Percentiles rank a stretch among this genome's conserved stretches.
phyloP scores from a whole-genome alignment of 1,284 basidiomycete genomes.

The Tetrapyrgos nigripes region DNA sequence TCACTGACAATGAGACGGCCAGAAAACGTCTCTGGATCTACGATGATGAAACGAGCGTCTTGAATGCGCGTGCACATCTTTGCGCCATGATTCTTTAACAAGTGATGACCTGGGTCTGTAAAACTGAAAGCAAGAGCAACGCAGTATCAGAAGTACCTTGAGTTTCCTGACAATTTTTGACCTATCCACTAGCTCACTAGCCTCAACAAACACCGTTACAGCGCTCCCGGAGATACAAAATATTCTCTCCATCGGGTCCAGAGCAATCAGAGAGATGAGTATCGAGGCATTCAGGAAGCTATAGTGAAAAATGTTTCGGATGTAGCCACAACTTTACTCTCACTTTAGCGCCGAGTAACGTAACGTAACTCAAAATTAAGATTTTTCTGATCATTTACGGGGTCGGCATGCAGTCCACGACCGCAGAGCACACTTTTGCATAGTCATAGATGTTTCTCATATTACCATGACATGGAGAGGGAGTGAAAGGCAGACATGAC shows the following conservation, averaged over 20 bases:
- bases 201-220: slow-evolving; percentile 54
- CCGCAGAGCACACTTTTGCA: neutral
- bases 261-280: too few relatives aligned
- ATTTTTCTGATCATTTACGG: too few relatives aligned
- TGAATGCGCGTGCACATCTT: slow-evolving; percentile 50
- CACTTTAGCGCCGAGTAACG: neutral
- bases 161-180: slow-evolving; percentile 57
- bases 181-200: slow-evolving; percentile 52
- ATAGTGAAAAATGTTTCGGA: neutral
- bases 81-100: slow-evolving; percentile 57
- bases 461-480: slow-evolving; percentile 54
- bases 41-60: slow-evolving; percentile 60
- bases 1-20: slow-evolving; percentile 60
- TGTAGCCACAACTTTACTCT: too few relatives aligned
- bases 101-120: slow-evolving; percentile 2
- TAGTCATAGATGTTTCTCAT: slow-evolving; percentile 39
- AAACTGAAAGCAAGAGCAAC: neutral
- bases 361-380: too few relatives aligned
- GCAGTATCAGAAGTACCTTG: slow-evolving; percentile 50
- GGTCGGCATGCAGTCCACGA: neutral
- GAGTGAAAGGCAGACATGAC: slow-evolving; percentile 46
- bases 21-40: slow-evolving; percentile 56
- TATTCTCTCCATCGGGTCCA: neutral
- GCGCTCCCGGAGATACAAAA: slow-evolving; percentile 31
- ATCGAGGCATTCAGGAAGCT: neutral